Percentiles rank a stretch among this genome's conserved stretches.
Conservation (phyloP, 176 grass and related monocot species). For the Avena eriantha region DNA sequence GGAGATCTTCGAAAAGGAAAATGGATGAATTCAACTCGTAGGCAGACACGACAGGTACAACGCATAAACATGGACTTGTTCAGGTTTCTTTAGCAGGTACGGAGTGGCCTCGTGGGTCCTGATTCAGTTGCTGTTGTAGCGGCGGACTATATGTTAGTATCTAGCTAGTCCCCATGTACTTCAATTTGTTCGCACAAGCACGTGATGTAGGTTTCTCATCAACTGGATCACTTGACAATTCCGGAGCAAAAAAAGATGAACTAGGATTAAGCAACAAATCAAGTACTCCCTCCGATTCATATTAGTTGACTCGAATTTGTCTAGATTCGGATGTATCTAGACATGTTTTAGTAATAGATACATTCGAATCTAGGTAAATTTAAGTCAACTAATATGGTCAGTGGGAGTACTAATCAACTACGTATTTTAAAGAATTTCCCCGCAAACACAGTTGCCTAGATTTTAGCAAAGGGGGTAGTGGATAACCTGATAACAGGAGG, state of each 20-base stretch:
- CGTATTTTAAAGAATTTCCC: no score
- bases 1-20: not conserved
- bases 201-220: not conserved
- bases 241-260: not conserved
- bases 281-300: no score
- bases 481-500: not conserved
- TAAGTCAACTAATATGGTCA: no score
- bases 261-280: not conserved
- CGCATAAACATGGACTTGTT: not conserved
- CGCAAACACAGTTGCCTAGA: not conserved
- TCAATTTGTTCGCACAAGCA: no score
- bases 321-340: no score
- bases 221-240: not conserved
- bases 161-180: no score
- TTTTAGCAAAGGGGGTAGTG: not conserved
- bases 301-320: no score
- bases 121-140: not conserved
- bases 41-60: not conserved
- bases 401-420: no score
- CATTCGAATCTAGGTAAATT: no score
- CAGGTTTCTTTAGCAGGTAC: no score
- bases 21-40: not conserved
- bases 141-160: not conserved
- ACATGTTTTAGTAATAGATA: no score
- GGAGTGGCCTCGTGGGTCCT: not conserved